These are phyloP conservation scores for Mycogone perniciosa DNA, from an alignment of 2,329 filamentous ascomycete species.

Conservation along the genomic window DNA sequence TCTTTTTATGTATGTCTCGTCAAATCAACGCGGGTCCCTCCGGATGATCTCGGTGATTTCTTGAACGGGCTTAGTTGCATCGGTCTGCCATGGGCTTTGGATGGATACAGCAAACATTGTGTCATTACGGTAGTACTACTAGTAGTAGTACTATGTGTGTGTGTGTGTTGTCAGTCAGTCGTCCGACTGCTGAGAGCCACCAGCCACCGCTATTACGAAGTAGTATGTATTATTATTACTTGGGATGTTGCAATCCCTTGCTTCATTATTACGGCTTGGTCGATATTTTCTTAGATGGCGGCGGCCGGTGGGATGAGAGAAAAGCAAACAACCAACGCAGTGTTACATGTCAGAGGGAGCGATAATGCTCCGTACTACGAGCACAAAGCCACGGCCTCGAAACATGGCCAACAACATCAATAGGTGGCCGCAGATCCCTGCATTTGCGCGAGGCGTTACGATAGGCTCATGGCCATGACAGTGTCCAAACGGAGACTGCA, in stretches of 20 bases:
- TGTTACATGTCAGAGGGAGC: not conserved
- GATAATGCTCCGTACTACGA: not conserved
- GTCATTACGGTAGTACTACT: no score
- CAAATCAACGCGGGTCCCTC: not conserved
- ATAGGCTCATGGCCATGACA: constrained; percentile 23
- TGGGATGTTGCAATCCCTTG: no score
- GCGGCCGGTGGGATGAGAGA: not conserved
- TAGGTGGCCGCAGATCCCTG: constrained; percentile 19
- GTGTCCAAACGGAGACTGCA: constrained; percentile 6
- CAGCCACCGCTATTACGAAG: no score
- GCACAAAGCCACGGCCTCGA: constrained; percentile 4
- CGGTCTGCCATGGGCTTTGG: no score
- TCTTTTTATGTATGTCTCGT: no score
- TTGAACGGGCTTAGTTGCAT: not conserved
- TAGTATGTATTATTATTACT: no score
- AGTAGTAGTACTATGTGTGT: no score
- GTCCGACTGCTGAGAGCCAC: no score
- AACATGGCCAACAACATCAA: constrained; percentile 3
- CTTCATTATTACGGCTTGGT: no score
- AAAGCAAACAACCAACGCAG: not conserved
- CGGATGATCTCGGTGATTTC: constrained; percentile 6
- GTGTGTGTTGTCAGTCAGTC: no score
- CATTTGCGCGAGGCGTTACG: constrained; percentile 24
- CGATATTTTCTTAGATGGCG: not conserved
- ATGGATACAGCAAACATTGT: no score